These are phyloP conservation scores for Parathielavia appendiculata DNA, from an alignment of 495 filamentous ascomycete genomes.

Conservation along the genomic window DNA sequence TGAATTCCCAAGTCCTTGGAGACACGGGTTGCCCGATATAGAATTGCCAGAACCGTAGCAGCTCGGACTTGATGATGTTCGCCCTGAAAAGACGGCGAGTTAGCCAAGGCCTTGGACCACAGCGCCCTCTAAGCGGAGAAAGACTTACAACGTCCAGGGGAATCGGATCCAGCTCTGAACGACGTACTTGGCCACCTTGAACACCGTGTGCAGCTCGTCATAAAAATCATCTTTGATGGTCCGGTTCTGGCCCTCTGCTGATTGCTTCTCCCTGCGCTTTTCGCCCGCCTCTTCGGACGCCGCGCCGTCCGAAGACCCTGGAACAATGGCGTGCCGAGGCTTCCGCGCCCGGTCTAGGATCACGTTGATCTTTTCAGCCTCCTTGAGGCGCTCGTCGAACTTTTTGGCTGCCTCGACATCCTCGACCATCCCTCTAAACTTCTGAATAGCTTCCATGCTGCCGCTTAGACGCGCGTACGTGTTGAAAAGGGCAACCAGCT, in stretches of 20 bases:
- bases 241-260: constrained; percentile 22
- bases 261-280: constrained; percentile 38
- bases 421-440: constrained; percentile 68
- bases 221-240: constrained; percentile 55
- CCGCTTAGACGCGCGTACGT: constrained; percentile 82
- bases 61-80: constrained; percentile 56
- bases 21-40: constrained; percentile 74
- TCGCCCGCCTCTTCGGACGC: constrained; percentile 23
- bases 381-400: constrained; percentile 33
- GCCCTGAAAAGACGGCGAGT: constrained; percentile 41
- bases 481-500: constrained; percentile 90
- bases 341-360: constrained; percentile 43
- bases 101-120: constrained; percentile 15
- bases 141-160: constrained; percentile 67
- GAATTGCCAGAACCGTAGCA: constrained; percentile 61
- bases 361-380: constrained; percentile 19
- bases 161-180: constrained; percentile 63
- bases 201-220: constrained; percentile 59
- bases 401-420: constrained; percentile 43
- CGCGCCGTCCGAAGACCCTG: constrained; percentile 14
- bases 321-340: constrained; percentile 41
- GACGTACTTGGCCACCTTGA: constrained; percentile 57
- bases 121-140: not conserved
- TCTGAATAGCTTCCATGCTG: constrained; percentile 65
- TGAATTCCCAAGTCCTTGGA: constrained; percentile 62